Evolutionary conservation across 768 basidiomycete species (phyloP).

Genomic region (Suillus decipiens): DNA sequence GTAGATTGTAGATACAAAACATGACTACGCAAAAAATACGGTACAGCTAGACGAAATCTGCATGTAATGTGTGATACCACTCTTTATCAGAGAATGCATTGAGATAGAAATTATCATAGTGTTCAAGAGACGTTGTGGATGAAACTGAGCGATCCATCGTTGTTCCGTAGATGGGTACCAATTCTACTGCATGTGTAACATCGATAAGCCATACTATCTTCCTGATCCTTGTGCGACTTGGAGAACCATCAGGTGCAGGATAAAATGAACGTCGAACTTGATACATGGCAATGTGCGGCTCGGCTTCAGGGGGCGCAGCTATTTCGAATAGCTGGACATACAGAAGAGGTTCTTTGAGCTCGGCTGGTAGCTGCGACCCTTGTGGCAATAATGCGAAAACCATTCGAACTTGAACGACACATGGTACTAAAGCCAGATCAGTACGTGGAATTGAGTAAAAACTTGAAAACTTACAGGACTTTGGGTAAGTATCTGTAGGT

Average conservation of each 20-base stretch:
- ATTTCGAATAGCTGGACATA: slow-evolving; percentile 7
- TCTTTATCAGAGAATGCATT: too few species aligned
- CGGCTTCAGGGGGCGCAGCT: slow-evolving; percentile 1
- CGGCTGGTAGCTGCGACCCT: not conserved
- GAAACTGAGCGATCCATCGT: too few species aligned
- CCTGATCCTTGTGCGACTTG: too few species aligned
- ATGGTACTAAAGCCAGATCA: not conserved
- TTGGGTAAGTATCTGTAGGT: not conserved
- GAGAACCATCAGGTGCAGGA: not conserved
- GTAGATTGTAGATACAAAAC: too few species aligned
- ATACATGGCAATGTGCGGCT: slow-evolving; percentile 2
- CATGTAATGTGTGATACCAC: too few species aligned
- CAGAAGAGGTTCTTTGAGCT: not conserved
- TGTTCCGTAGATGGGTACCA: too few species aligned
- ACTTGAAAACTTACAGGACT: not conserved
- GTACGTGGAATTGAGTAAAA: not conserved
- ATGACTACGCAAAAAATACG: too few species aligned
- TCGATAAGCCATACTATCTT: too few species aligned
- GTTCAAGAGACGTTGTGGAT: too few species aligned
- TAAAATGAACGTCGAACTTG: not conserved
- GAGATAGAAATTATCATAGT: too few species aligned
- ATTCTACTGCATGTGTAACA: too few species aligned
- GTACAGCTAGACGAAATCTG: too few species aligned
- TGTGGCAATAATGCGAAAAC: slow-evolving; percentile 12
- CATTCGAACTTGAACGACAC: slow-evolving; percentile 19